Conservation (phyloP, 768 basidiomycete species). For the Suillus decipiens region DNA sequence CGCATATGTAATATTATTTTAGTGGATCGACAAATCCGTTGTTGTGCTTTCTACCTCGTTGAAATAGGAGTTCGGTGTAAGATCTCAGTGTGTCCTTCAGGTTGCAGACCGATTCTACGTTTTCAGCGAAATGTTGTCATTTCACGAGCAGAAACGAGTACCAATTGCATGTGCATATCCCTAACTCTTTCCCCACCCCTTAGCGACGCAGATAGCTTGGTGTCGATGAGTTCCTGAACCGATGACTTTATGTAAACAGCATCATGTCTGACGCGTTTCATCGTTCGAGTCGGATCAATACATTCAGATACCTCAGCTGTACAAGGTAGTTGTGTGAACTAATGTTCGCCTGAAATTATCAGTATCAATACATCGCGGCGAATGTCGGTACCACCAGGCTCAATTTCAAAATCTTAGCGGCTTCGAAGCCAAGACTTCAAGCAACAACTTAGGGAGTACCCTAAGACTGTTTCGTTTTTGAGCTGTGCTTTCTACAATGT, state of each 20-base stretch:
- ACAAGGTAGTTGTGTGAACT: not conserved
- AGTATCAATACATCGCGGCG: not conserved
- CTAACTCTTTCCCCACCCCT: no score
- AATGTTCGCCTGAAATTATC: not conserved
- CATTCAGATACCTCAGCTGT: not conserved
- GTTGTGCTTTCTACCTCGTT: slow-evolving; percentile 4
- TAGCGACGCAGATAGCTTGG: no score
- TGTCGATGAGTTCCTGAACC: not conserved
- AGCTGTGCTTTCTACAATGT: not conserved
- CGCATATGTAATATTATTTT: slow-evolving; percentile 27
- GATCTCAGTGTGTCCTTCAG: not conserved
- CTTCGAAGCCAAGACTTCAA: not conserved
- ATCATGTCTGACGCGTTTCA: not conserved
- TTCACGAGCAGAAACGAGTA: not conserved
- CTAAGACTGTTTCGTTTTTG: no score
- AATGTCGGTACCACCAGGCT: not conserved
- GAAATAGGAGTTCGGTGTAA: not conserved
- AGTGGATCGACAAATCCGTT: slow-evolving; percentile 9
- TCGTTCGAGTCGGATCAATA: not conserved
- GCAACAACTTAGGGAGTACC: not conserved
- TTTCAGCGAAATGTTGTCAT: not conserved
- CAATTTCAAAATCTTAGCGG: not conserved
- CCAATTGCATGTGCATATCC: no score
- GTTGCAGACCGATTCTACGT: not conserved
- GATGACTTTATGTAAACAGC: not conserved